phyloP scores from a whole-genome alignment of 2,329 filamentous ascomycete genomes.

The Phaeosphaeria sp. region DNA sequence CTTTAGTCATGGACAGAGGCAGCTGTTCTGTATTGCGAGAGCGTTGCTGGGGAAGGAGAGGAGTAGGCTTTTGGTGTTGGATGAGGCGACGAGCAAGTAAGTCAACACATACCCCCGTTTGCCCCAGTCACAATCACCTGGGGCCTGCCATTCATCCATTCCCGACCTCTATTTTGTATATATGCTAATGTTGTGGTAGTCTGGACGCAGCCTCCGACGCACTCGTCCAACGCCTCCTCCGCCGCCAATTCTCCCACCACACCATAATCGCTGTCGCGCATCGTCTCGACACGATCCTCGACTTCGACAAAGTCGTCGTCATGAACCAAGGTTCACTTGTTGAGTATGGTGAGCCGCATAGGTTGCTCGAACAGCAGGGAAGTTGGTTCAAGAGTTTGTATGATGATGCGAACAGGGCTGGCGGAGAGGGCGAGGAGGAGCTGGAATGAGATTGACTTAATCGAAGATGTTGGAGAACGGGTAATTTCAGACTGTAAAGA shows the following conservation, averaged over 20 bases:
- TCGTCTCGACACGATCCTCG: conserved; percentile 62
- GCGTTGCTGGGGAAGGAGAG: conserved; percentile 57
- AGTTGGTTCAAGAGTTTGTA: conserved; percentile 43
- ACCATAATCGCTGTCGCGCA: conserved; percentile 68
- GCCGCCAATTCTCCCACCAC: conserved; percentile 60
- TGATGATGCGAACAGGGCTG: conserved; percentile 20
- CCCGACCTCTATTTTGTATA: too few species aligned
- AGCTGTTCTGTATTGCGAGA: conserved; percentile 68
- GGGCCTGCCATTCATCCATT: too few species aligned
- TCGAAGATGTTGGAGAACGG: neutral
- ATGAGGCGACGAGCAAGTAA: conserved; percentile 46
- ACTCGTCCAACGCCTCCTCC: conserved; percentile 63
- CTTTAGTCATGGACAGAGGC: conserved; percentile 62
- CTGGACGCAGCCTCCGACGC: conserved; percentile 66
- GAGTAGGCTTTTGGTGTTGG: conserved; percentile 37
- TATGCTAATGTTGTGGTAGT: too few species aligned
- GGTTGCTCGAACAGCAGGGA: conserved; percentile 35
- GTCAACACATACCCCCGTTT: too few species aligned
- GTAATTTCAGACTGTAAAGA: neutral
- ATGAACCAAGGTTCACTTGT: conserved; percentile 59
- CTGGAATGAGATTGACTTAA: neutral
- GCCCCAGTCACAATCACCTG: too few species aligned
- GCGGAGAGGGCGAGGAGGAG: conserved; percentile 4
- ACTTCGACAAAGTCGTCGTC: conserved; percentile 61
- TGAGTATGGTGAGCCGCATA: conserved; percentile 49